Evolutionary conservation across 176 grass and related monocot genomes (phyloP).

Genomic region (Tillandsia fasciculata): DNA sequence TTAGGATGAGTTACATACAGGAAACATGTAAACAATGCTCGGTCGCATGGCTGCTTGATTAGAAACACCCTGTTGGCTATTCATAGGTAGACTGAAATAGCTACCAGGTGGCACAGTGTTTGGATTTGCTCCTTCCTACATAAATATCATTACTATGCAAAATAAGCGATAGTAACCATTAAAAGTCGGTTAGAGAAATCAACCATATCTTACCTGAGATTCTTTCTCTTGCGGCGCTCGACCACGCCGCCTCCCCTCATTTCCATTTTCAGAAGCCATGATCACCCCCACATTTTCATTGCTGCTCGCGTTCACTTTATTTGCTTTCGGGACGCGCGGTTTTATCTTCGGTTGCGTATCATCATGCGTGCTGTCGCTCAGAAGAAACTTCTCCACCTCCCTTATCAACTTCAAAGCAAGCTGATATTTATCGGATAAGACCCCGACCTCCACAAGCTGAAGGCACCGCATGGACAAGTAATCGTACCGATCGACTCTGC

Average conservation of each 20-base stretch:
- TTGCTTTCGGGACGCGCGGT: conserved; percentile 57
- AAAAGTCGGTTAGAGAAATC: not conserved
- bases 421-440: conserved; percentile 87
- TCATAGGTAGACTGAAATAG: conserved; percentile 55
- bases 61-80: conserved; percentile 51
- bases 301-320: conserved; percentile 35
- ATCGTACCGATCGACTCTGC: conserved; percentile 80
- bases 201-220: conserved; percentile 30
- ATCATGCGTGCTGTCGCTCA: conserved; percentile 83
- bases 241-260: conserved; percentile 25
- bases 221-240: conserved; percentile 26
- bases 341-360: conserved; percentile 94
- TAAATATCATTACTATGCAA: conserved; percentile 14
- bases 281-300: conserved; percentile 41
- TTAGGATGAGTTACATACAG: conserved; percentile 36
- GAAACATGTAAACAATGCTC: conserved; percentile 98
- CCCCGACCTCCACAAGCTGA: conserved; percentile 82
- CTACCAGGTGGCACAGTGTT: conserved; percentile 25
- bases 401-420: conserved; percentile 81
- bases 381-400: conserved; percentile 80
- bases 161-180: conserved; percentile 10
- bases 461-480: conserved; percentile 95
- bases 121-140: conserved; percentile 46
- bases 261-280: conserved; percentile 35
- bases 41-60: conserved; percentile 50